Evolutionary conservation across 2,329 filamentous ascomycete species (phyloP).

Genomic region (Aspergillus ruber): DNA sequence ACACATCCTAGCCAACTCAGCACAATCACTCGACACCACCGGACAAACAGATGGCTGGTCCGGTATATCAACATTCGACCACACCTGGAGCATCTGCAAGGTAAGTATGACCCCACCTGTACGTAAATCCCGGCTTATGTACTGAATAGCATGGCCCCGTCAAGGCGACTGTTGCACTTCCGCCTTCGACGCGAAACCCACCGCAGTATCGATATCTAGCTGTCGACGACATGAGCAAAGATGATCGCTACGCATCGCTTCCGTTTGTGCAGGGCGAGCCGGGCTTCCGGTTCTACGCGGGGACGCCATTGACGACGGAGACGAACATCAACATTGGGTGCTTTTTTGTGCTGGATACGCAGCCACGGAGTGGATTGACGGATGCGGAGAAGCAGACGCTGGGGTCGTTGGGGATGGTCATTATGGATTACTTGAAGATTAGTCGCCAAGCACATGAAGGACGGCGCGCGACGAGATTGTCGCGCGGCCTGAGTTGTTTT

Average conservation of each 20-base stretch:
- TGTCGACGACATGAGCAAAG: conserved; percentile 33
- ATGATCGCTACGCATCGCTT: conserved; percentile 33
- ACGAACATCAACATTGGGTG: conserved; percentile 54
- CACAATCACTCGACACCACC: conserved; percentile 22
- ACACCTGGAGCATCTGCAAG: conserved; percentile 28
- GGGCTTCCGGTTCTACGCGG: conserved; percentile 48
- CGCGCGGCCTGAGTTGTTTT: conserved; percentile 51
- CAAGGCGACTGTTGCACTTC: conserved; percentile 31
- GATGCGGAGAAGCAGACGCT: conserved; percentile 43
- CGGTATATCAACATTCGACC: conserved; percentile 28
- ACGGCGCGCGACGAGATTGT: conserved; percentile 48
- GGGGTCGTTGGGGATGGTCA: conserved; percentile 49
- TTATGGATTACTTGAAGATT: conserved; percentile 57
- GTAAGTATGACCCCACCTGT: conserved; percentile 14
- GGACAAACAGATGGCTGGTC: conserved; percentile 15
- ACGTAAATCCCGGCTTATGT: not conserved
- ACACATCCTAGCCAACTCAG: conserved; percentile 48
- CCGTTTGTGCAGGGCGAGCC: conserved; percentile 30
- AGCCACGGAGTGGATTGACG: conserved; percentile 45
- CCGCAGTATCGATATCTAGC: conserved; percentile 24
- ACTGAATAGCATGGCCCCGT: not conserved
- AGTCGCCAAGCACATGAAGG: conserved; percentile 47
- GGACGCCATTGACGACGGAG: conserved; percentile 55
- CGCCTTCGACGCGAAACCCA: conserved; percentile 16
- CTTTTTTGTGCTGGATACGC: conserved; percentile 54